phyloP scores from a whole-genome alignment of 106 monocot genomes.

The Acanthochlamys bracteata region DNA sequence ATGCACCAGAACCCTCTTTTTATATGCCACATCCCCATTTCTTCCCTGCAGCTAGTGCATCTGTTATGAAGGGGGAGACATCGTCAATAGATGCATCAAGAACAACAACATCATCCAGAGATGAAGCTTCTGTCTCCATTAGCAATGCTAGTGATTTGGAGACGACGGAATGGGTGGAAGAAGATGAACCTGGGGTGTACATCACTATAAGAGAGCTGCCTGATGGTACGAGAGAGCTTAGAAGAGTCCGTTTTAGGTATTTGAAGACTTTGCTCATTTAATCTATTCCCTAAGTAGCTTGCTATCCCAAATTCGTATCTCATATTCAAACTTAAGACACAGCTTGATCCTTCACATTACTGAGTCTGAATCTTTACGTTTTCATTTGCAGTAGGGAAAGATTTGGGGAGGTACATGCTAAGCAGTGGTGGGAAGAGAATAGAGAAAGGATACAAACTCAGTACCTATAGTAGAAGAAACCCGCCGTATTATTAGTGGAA shows the following conservation, averaged over 20 bases:
- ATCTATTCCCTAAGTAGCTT: too few species aligned
- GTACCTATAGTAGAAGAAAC: constrained; percentile 49
- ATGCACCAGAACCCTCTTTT: constrained; percentile 68
- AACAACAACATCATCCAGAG: constrained; percentile 68
- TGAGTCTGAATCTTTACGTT: neutral
- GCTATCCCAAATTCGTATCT: too few species aligned
- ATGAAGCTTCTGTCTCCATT: constrained; percentile 61
- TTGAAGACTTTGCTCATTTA: too few species aligned
- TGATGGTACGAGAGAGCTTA: constrained; percentile 82
- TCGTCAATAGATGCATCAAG: constrained; percentile 49
- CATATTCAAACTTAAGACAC: too few species aligned
- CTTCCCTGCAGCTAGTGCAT: constrained; percentile 7
- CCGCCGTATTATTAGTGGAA: neutral
- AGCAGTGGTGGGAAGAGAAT: constrained; percentile 97
- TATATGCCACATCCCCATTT: constrained; percentile 47
- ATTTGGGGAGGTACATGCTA: constrained; percentile 87
- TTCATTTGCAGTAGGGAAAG: constrained; percentile 57
- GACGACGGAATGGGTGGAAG: constrained; percentile 86
- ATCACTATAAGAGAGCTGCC: constrained; percentile 73
- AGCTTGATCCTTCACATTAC: too few species aligned
- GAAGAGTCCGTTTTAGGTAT: constrained; percentile 91
- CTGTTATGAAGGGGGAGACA: constrained; percentile 15
- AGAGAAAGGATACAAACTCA: constrained; percentile 85
- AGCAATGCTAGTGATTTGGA: constrained; percentile 78
- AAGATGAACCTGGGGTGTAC: constrained; percentile 89